Evolutionary conservation across 306 rosid species (phyloP).

Genomic region (Inga leiocalycina): DNA sequence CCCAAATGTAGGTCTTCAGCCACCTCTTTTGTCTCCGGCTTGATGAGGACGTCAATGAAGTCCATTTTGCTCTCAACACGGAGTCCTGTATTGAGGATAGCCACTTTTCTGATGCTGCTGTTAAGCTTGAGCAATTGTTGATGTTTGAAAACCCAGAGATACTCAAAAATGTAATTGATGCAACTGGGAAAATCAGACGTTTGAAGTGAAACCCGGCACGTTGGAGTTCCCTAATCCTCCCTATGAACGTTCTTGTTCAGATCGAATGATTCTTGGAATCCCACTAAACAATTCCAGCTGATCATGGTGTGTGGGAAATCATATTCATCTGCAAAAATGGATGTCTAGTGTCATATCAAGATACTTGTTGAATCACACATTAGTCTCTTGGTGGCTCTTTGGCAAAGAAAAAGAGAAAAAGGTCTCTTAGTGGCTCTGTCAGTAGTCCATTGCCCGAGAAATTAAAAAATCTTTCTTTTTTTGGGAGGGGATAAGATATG

Average conservation of each 20-base stretch:
- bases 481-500: not conserved
- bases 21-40: slow-evolving; percentile 74
- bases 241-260: not conserved
- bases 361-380: slow-evolving; percentile 8
- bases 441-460: not conserved
- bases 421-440: not conserved
- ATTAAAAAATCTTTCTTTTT: not conserved
- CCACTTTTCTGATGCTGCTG: slow-evolving; percentile 58
- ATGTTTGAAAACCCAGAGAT: slow-evolving; percentile 69
- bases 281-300: not conserved
- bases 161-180: slow-evolving; percentile 59
- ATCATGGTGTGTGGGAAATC: not conserved
- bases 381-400: not conserved
- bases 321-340: slow-evolving; percentile 8
- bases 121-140: slow-evolving; percentile 69
- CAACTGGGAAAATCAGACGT: slow-evolving; percentile 63
- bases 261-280: slow-evolving; percentile 6
- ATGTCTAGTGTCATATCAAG: not conserved
- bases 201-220: slow-evolving; percentile 48
- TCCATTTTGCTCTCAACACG: slow-evolving; percentile 72
- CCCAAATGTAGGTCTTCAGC: slow-evolving; percentile 64
- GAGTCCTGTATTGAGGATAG: slow-evolving; percentile 57
- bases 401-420: not conserved
- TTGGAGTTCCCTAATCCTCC: not conserved
- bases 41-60: slow-evolving; percentile 94